Evolutionary conservation across 768 basidiomycete genomes (phyloP), one percentile per base, ranked within the genome.

Genomic region (Amanita thiersii): DNA sequence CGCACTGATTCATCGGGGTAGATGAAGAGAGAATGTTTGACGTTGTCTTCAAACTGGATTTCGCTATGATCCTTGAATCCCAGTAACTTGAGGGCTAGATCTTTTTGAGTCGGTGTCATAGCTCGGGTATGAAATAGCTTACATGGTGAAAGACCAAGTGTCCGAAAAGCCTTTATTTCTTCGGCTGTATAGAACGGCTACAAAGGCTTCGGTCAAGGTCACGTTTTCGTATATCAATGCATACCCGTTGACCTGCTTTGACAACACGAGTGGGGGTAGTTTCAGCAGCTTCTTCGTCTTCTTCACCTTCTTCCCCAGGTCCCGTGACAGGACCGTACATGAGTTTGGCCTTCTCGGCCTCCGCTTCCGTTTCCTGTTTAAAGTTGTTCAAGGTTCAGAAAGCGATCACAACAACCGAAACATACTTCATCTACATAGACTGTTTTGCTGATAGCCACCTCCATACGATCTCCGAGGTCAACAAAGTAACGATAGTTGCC

Each of bases 11-110:
- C 96, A 52, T 93, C 82, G 0, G 96, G 96, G 57, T 90, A 88
- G 42, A 98, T 75, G 57, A 98, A 98, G 34, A 77, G 61, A 0
- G 92, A 82, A 60, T 97, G 92, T 54, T 90, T 94, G 54, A 96
- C 61, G 50, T 93, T 94, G 55, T 97, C 89, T 56, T 92, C 86
- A 50, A 93, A 86, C 1, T 63, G 62, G 1, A 98, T 70, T 48
- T 83, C 72, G 4, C 59, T 60, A 9, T 70, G 72, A 40, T 82
- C 69, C 56, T 92, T 91, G 68, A 97, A 98, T 3, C 96, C 96
- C 19, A 99, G 77, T 3, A 99, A 77, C 58, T 84, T 91, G 55
- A 99, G 75, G 8, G 81, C 90, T 88, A 10, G 21, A 19, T 23
- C 4, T 14, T 12, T 34, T 15, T 17, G 45, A 33, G 32, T 17